phyloP scores from a whole-genome alignment of 371 early-diverging fungal species.

The Apophysomyces variabilis region DNA sequence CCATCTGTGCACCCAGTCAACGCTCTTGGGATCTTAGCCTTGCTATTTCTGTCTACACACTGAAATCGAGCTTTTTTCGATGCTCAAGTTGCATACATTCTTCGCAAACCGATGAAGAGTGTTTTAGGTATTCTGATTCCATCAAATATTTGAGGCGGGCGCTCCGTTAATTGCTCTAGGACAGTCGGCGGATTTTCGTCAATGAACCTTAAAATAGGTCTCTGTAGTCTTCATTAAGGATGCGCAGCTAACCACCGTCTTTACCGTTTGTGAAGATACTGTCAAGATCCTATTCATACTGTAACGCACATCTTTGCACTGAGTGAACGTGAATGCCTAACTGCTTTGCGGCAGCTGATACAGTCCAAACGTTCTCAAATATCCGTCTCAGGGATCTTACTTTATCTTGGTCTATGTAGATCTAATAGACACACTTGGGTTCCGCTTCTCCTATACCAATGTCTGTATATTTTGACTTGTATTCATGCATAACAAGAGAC shows the following conservation, averaged over 20 bases:
- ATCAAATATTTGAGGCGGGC: neutral
- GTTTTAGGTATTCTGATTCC: neutral
- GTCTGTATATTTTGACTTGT: conserved; percentile 6
- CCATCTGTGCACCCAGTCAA: neutral
- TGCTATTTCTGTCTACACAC: neutral
- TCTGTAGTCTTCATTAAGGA: conserved; percentile 21
- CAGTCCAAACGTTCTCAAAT: conserved; percentile 3
- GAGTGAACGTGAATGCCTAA: conserved; percentile 28
- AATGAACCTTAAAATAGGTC: conserved; percentile 11
- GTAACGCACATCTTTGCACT: conserved; percentile 18
- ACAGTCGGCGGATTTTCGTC: conserved; percentile 22
- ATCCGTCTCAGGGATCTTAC: neutral
- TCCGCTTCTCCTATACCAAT: neutral
- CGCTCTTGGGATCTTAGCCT: neutral
- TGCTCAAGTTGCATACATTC: neutral
- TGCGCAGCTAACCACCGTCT: neutral
- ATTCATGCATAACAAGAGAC: neutral
- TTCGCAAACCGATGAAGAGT: neutral
- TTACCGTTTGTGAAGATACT: too few relatives aligned
- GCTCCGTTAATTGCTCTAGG: conserved; percentile 12
- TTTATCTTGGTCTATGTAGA: neutral
- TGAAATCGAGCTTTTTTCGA: conserved; percentile 1
- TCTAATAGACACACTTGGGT: neutral
- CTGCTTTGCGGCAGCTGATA: conserved; percentile 15
- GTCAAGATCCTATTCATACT: neutral